These are phyloP conservation scores for Boletus reticulatus DNA, from an alignment of 768 basidiomycete species.

Conservation along the genomic window DNA sequence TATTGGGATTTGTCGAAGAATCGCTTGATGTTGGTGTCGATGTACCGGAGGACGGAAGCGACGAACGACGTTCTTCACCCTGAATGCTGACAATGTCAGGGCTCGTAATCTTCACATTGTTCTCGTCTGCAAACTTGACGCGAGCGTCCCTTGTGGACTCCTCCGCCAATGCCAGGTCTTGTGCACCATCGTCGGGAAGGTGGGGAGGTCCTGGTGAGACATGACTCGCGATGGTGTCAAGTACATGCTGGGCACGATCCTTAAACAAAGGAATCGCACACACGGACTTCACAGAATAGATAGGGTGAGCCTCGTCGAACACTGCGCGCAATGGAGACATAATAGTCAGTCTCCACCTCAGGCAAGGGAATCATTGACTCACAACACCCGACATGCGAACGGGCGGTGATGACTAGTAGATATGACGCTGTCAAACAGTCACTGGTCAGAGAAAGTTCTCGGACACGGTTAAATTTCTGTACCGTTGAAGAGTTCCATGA, in stretches of 20 bases:
- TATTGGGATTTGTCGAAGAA: slow-evolving; percentile 43
- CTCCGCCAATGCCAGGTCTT: slow-evolving; percentile 19
- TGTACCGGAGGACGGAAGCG: slow-evolving; percentile 43
- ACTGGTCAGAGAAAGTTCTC: slow-evolving; percentile 11
- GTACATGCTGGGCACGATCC: slow-evolving; percentile 52
- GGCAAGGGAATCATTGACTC: slow-evolving; percentile 30
- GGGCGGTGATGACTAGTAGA: slow-evolving; percentile 68
- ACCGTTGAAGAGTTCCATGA: slow-evolving; percentile 74
- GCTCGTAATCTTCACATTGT: slow-evolving; percentile 45
- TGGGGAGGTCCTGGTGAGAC: slow-evolving; percentile 44
- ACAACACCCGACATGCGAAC: slow-evolving; percentile 64
- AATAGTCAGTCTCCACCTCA: slow-evolving; percentile 4
- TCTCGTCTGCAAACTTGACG: slow-evolving; percentile 54
- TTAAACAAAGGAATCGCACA: slow-evolving; percentile 70
- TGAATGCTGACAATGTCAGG: slow-evolving; percentile 22
- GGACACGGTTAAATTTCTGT: slow-evolving; percentile 5
- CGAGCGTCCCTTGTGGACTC: slow-evolving; percentile 26
- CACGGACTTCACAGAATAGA: slow-evolving; percentile 70
- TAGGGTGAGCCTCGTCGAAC: slow-evolving; percentile 55
- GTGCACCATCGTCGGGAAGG: slow-evolving; percentile 27
- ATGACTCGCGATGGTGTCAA: slow-evolving; percentile 53
- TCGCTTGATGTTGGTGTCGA: slow-evolving; percentile 54
- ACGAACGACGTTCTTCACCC: slow-evolving; percentile 8
- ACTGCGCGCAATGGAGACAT: slow-evolving; percentile 41
- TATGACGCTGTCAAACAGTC: slow-evolving; percentile 55